Conservation (phyloP, 495 filamentous ascomycete species). For the Penicillium subrubescens region DNA sequence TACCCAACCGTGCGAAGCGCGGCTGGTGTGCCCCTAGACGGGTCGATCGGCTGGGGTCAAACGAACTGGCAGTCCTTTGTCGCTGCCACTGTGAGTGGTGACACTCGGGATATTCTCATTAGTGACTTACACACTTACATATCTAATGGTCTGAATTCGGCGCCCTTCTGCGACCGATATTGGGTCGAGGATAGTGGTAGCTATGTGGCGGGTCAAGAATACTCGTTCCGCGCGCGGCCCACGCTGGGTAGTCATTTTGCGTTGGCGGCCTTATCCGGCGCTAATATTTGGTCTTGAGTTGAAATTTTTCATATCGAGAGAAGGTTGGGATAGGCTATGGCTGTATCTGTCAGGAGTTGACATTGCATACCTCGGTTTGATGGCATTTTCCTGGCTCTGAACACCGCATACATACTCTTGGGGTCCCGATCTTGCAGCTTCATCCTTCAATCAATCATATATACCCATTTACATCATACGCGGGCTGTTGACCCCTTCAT, state of each 20-base stretch:
- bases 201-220: constrained; percentile 16
- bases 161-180: constrained; percentile 43
- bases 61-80: constrained; percentile 43
- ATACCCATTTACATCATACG: background rate
- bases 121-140: constrained; percentile 41
- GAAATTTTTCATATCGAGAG: background rate
- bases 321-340: no score
- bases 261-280: constrained; percentile 19
- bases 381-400: background rate
- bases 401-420: background rate
- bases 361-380: background rate
- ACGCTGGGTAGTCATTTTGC: constrained; percentile 27
- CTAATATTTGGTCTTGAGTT: constrained; percentile 17
- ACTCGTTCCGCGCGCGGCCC: constrained; percentile 25
- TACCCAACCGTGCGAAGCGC: constrained; percentile 33
- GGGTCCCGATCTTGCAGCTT: background rate
- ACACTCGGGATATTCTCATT: constrained; percentile 29
- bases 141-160: constrained; percentile 40
- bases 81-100: constrained; percentile 29
- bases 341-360: no score
- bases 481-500: background rate
- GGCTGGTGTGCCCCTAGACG: constrained; percentile 38
- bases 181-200: constrained; percentile 24
- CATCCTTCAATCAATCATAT: background rate
- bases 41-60: constrained; percentile 37